These are phyloP conservation scores for Kwoniella sp. DNA, from an alignment of 768 basidiomycete species.

Conservation along the genomic window DNA sequence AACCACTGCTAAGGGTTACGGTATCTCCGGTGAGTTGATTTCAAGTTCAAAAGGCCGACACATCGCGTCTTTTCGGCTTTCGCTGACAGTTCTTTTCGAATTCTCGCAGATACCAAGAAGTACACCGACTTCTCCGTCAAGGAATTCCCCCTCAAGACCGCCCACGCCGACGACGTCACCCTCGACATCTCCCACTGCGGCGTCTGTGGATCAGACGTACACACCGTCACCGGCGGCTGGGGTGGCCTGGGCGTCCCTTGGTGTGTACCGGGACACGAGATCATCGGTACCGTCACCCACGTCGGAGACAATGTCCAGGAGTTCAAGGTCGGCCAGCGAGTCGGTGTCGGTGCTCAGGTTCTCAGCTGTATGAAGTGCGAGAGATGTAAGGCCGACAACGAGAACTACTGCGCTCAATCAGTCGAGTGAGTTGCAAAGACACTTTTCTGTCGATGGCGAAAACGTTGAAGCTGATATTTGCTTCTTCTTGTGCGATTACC, in stretches of 20 bases:
- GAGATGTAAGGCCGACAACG: conserved; percentile 40
- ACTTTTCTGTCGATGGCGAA: no score
- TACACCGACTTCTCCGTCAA: conserved; percentile 50
- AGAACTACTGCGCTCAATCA: conserved; percentile 63
- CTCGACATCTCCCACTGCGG: conserved; percentile 52
- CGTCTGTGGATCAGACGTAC: conserved; percentile 64
- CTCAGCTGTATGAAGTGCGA: conserved; percentile 62
- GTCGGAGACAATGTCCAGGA: conserved; percentile 64
- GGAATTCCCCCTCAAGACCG: conserved; percentile 47
- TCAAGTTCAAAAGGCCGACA: no score
- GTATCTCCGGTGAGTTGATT: conserved; percentile 41
- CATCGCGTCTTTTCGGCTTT: neutral
- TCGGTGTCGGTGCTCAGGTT: conserved; percentile 63
- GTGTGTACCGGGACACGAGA: conserved; percentile 61
- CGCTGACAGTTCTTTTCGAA: neutral
- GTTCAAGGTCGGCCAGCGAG: conserved; percentile 65
- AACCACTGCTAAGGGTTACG: conserved; percentile 42
- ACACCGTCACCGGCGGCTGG: conserved; percentile 61
- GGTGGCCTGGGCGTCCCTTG: conserved; percentile 37
- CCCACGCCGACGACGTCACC: conserved; percentile 45
- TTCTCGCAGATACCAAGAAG: conserved; percentile 39
- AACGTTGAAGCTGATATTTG: neutral
- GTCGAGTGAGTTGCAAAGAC: conserved; percentile 42
- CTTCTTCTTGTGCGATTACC: neutral
- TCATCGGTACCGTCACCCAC: conserved; percentile 62